These are phyloP conservation scores for Sugiyamaella japonica DNA, from an alignment of 1,139 yeast species.

Conservation along the genomic window DNA sequence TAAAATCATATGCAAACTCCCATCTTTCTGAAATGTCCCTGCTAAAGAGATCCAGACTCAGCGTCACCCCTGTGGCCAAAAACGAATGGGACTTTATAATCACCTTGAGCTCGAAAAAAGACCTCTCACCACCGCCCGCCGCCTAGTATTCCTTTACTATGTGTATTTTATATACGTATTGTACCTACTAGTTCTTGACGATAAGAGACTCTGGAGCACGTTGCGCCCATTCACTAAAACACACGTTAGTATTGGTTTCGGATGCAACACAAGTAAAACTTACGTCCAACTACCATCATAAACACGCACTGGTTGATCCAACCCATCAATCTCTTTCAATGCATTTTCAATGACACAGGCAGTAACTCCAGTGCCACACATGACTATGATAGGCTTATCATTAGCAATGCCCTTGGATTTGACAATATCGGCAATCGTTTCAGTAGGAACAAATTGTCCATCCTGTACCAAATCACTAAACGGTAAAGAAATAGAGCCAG, in stretches of 20 bases:
- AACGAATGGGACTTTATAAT: slow-evolving; percentile 46
- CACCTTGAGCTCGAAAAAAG: slow-evolving; percentile 30
- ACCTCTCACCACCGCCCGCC: not conserved
- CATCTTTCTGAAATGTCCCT: slow-evolving; percentile 46
- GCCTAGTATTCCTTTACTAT: not conserved
- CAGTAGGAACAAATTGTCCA: slow-evolving; percentile 49
- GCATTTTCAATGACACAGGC: slow-evolving; percentile 82
- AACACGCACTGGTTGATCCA: slow-evolving; percentile 54
- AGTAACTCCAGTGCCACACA: slow-evolving; percentile 97
- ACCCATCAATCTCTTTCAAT: slow-evolving; percentile 56
- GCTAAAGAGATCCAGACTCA: slow-evolving; percentile 49
- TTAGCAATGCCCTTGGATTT: slow-evolving; percentile 42
- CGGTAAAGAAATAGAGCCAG: slow-evolving; percentile 78
- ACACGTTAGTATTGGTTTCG: slow-evolving; percentile 32
- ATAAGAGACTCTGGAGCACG: slow-evolving; percentile 37
- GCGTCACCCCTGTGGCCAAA: slow-evolving; percentile 50
- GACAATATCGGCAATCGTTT: slow-evolving; percentile 51
- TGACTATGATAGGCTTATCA: slow-evolving; percentile 67
- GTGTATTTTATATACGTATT: not conserved
- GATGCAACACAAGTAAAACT: not conserved
- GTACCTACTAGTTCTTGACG: slow-evolving; percentile 24
- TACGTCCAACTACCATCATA: slow-evolving; percentile 95
- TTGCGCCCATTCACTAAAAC: slow-evolving; percentile 42
- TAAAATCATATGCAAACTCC: slow-evolving; percentile 35
- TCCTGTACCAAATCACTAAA: slow-evolving; percentile 55